Conservation (phyloP, 176 grass and related monocot genomes). For the Avena sativa region DNA sequence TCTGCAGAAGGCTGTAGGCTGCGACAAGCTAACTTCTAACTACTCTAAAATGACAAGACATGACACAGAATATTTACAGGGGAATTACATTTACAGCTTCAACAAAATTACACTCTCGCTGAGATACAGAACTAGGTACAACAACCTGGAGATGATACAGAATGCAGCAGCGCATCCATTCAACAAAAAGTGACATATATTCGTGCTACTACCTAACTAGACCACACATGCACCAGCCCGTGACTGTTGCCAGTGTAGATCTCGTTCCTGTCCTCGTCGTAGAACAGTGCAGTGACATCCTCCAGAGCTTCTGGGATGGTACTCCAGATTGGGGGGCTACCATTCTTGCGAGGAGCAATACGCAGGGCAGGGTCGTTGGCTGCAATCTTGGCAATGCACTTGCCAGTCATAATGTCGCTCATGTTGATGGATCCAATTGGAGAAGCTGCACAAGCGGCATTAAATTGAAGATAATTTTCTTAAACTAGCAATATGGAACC, state of each 20-base stretch:
- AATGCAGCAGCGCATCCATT: slow-evolving; percentile 31
- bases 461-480: slow-evolving; percentile 1
- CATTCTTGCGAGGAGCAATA: slow-evolving; percentile 46
- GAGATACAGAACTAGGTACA: slow-evolving; percentile 35
- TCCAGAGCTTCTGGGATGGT: slow-evolving; percentile 82
- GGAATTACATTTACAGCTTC: slow-evolving; percentile 23
- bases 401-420: slow-evolving; percentile 94
- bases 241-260: slow-evolving; percentile 96
- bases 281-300: slow-evolving; percentile 94
- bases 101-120: slow-evolving; percentile 39
- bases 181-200: slow-evolving; percentile 36
- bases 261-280: slow-evolving; percentile 95
- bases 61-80: slow-evolving; percentile 50
- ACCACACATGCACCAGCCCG: slow-evolving; percentile 97
- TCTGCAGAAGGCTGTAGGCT: slow-evolving; percentile 9
- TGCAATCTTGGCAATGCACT: slow-evolving; percentile 96
- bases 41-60: not conserved
- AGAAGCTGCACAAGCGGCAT: slow-evolving; percentile 43
- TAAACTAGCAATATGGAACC: slow-evolving; percentile 19
- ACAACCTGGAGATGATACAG: slow-evolving; percentile 13
- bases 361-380: slow-evolving; percentile 68
- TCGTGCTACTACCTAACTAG: slow-evolving; percentile 62
- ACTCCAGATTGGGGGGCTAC: slow-evolving; percentile 55
- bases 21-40: slow-evolving; percentile 5
- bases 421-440: slow-evolving; percentile 94